phyloP scores from a whole-genome alignment of 345 rosid genomes.

The Eucalyptus camaldulensis region DNA sequence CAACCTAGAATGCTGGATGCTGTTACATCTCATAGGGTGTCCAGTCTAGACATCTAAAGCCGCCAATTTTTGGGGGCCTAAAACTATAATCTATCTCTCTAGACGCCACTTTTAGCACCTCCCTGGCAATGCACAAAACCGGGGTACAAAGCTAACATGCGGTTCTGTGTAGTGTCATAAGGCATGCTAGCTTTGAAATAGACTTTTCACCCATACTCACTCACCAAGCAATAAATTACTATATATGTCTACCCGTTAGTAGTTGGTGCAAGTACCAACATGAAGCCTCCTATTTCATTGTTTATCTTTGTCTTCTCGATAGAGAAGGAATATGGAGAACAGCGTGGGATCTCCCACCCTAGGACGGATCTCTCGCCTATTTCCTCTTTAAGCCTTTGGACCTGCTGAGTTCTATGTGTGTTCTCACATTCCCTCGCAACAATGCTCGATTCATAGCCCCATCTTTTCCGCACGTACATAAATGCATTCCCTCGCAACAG shows the following conservation, averaged over 20 bases:
- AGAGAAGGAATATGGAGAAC: fast-evolving
- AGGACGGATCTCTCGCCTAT: no score
- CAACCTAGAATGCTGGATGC: background rate
- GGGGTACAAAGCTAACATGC: no score
- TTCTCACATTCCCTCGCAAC: background rate
- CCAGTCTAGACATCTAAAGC: background rate
- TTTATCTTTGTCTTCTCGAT: no score
- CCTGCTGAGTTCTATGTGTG: background rate
- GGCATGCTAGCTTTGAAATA: no score
- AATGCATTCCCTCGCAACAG: background rate
- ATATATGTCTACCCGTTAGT: fast-evolving
- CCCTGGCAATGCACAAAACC: background rate
- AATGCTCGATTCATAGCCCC: background rate
- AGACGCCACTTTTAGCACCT: background rate
- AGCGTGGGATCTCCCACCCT: fast-evolving
- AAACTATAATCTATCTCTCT: background rate
- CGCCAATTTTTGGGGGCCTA: background rate
- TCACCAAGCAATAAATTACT: fast-evolving
- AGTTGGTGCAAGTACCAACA: fast-evolving
- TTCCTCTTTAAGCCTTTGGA: no score
- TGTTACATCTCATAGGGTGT: background rate
- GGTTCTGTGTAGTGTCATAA: no score
- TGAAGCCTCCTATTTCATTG: no score
- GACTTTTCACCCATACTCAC: no score
- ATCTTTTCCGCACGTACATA: background rate